phyloP scores from a whole-genome alignment of 257 asterid species.

The Solanum pimpinellifolium region DNA sequence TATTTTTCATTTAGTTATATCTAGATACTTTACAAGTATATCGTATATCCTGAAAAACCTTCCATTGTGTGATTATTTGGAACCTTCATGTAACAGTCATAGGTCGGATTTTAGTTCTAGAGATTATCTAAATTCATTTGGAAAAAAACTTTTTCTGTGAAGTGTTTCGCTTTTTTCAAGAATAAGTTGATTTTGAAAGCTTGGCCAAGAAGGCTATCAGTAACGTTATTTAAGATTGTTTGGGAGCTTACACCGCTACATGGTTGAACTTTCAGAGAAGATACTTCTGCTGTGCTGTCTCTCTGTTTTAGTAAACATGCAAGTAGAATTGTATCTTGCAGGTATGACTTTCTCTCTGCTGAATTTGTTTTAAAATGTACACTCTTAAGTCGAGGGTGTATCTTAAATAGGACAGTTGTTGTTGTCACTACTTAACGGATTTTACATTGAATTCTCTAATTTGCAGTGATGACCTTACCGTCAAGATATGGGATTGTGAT shows the following conservation, averaged over 20 bases:
- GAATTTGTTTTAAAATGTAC: not conserved
- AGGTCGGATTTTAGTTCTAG: not conserved
- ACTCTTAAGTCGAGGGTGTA: not conserved
- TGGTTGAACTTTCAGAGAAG: not conserved
- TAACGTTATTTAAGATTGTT: not conserved
- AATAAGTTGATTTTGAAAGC: too few relatives aligned
- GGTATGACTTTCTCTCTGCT: conserved; percentile 31
- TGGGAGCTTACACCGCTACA: not conserved
- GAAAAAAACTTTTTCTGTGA: too few relatives aligned
- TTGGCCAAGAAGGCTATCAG: too few relatives aligned
- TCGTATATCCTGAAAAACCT: not conserved
- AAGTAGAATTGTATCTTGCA: conserved; percentile 81
- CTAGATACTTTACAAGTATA: not conserved
- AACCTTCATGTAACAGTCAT: not conserved
- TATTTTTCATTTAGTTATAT: not conserved
- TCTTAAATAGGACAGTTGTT: not conserved
- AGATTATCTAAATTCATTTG: not conserved
- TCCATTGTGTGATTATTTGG: not conserved
- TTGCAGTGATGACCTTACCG: conserved; percentile 83
- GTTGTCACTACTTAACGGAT: not conserved
- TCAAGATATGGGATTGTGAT: conserved; percentile 73
- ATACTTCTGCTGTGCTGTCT: conserved; percentile 58
- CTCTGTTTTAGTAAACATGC: conserved; percentile 53
- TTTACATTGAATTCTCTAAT: not conserved
- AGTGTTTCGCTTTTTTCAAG: too few relatives aligned